phyloP scores from a whole-genome alignment of 139 green algal species.

The Coccomyxa sp. region DNA sequence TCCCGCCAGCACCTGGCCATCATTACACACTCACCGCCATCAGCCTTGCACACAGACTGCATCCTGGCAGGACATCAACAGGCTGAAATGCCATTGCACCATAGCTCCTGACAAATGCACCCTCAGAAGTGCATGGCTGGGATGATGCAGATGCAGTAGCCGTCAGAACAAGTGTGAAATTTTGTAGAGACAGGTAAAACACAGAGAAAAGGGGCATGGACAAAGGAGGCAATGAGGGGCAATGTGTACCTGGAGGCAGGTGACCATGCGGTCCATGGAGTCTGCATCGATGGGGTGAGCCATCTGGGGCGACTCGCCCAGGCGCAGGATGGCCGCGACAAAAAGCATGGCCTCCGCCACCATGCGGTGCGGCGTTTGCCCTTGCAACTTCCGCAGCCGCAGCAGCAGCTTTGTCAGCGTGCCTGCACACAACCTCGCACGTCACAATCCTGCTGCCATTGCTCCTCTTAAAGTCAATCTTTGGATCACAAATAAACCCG shows the following conservation, averaged over 20 bases:
- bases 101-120: too few relatives aligned
- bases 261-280: constrained; percentile 73
- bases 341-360: constrained; percentile 74
- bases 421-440: background rate
- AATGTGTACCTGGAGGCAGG: constrained; percentile 23
- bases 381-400: constrained; percentile 51
- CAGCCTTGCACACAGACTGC: background rate
- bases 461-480: too few relatives aligned
- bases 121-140: too few relatives aligned
- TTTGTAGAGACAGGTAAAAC: too few relatives aligned
- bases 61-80: too few relatives aligned
- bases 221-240: too few relatives aligned
- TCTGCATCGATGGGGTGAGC: constrained; percentile 73
- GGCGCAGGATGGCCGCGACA: constrained; percentile 77
- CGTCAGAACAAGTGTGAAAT: too few relatives aligned
- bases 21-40: background rate
- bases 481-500: too few relatives aligned
- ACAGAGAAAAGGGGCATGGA: too few relatives aligned
- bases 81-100: too few relatives aligned
- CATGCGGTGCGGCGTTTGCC: constrained; percentile 35
- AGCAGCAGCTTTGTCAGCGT: constrained; percentile 91
- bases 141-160: too few relatives aligned
- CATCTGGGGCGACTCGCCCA: constrained; percentile 59
- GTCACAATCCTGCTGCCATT: too few relatives aligned
- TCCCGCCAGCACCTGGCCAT: constrained; percentile 52